Percentiles rank a stretch among this genome's conserved stretches.
Evolutionary conservation across 2,329 filamentous ascomycete species (phyloP).

Genomic region (Aschersonia sp.): DNA sequence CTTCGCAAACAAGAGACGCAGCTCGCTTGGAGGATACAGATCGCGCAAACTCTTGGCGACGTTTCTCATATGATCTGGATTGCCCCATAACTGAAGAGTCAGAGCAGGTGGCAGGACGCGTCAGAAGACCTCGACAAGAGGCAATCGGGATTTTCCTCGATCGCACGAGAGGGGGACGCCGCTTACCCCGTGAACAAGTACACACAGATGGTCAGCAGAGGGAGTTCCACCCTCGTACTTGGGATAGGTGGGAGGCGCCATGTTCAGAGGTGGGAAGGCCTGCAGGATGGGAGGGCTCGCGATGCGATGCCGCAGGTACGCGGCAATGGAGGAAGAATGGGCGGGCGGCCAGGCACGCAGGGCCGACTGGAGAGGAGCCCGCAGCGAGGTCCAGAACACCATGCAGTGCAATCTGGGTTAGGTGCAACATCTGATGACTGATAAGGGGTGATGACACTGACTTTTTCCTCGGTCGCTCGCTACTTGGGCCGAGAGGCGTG

Average conservation of each 20-base stretch:
- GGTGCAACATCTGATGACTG: constrained; percentile 2
- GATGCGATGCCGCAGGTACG: constrained; percentile 4
- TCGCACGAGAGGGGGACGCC: neutral
- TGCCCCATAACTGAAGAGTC: constrained; percentile 53
- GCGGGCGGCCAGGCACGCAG: neutral
- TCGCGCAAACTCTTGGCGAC: constrained; percentile 51
- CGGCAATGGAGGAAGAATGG: constrained; percentile 16
- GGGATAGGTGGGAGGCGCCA: constrained; percentile 5
- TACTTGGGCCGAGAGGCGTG: neutral
- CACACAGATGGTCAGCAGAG: constrained; percentile 56
- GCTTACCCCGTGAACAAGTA: constrained; percentile 62
- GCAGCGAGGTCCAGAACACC: constrained; percentile 4
- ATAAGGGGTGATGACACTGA: neutral
- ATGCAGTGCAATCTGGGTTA: constrained; percentile 4
- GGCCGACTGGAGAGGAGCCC: constrained; percentile 5
- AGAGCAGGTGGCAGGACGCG: too few relatives aligned
- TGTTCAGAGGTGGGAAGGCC: constrained; percentile 2
- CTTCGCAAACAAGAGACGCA: constrained; percentile 59
- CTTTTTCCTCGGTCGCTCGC: neutral
- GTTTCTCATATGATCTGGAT: constrained; percentile 56
- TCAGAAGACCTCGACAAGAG: too few relatives aligned
- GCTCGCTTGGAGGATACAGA: constrained; percentile 42
- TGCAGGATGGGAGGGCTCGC: constrained; percentile 1
- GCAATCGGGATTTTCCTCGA: too few relatives aligned
- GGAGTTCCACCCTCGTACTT: constrained; percentile 32